These are phyloP conservation scores for Chalciporus piperatus DNA, from an alignment of 768 basidiomycete genomes.

Conservation along the genomic window DNA sequence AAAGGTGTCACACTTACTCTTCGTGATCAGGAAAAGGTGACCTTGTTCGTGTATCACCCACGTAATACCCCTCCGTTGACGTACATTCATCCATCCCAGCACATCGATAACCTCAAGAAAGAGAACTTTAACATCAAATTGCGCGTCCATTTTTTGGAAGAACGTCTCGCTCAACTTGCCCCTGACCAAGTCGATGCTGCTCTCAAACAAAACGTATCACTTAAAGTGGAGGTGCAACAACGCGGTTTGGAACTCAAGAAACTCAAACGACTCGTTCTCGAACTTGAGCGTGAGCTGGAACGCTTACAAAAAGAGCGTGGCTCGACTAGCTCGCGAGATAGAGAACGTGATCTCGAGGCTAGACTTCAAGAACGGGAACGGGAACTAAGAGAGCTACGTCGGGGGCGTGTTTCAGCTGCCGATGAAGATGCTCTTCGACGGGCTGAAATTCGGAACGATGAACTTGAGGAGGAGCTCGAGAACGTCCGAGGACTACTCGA, in stretches of 20 bases:
- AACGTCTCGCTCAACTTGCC: conserved; percentile 83
- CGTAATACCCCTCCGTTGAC: background rate
- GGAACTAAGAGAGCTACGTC: conserved; percentile 64
- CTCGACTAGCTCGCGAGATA: conserved; percentile 38
- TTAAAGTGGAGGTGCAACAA: conserved; percentile 90
- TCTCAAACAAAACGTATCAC: conserved; percentile 87
- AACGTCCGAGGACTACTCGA: conserved; percentile 65
- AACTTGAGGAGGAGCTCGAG: conserved; percentile 73
- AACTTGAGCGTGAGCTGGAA: conserved; percentile 79
- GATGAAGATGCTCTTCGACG: conserved; percentile 56
- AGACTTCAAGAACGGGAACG: conserved; percentile 69
- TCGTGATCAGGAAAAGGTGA: conserved; percentile 94
- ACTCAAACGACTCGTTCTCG: conserved; percentile 82
- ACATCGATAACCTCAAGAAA: conserved; percentile 93
- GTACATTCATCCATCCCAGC: conserved; percentile 45
- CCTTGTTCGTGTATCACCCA: background rate
- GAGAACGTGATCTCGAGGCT: conserved; percentile 76
- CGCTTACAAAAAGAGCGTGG: conserved; percentile 55
- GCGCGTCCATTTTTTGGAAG: conserved; percentile 93
- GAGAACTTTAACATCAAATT: conserved; percentile 97
- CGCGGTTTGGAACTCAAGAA: conserved; percentile 90
- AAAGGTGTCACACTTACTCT: conserved; percentile 64
- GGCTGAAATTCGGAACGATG: conserved; percentile 57
- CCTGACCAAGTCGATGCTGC: conserved; percentile 92
- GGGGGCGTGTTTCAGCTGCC: conserved; percentile 40